phyloP scores from a whole-genome alignment of 2,329 filamentous ascomycete genomes.

The Ambrosiella xylebori region DNA sequence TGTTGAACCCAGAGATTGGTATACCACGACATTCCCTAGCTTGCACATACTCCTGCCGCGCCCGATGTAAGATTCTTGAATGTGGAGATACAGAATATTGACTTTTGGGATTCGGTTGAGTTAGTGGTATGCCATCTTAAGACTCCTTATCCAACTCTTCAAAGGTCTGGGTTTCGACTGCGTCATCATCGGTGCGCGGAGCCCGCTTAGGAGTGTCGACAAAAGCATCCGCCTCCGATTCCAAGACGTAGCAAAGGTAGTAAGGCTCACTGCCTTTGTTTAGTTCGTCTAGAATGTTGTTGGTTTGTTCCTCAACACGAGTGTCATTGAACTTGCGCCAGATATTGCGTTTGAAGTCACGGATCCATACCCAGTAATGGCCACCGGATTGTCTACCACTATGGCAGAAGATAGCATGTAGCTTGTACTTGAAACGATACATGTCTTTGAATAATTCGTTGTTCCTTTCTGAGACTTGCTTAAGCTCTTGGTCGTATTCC shows the following conservation, averaged over 20 bases:
- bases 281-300: conserved; percentile 53
- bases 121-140: not conserved
- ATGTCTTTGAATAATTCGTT: conserved; percentile 43
- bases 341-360: conserved; percentile 57
- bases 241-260: conserved; percentile 67
- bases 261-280: conserved; percentile 60
- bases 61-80: no score
- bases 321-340: conserved; percentile 96
- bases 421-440: conserved; percentile 52
- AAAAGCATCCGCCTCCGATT: conserved; percentile 39
- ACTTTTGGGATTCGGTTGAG: no score
- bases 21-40: no score
- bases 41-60: no score
- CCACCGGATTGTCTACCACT: conserved; percentile 56
- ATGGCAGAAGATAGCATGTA: conserved; percentile 90
- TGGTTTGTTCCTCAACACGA: conserved; percentile 42
- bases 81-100: no score
- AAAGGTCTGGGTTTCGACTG: not conserved
- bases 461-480: conserved; percentile 18
- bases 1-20: no score
- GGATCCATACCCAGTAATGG: conserved; percentile 96
- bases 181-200: conserved; percentile 8
- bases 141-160: conserved; percentile 3
- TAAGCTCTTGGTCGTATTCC: conserved; percentile 24
- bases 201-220: conserved; percentile 29